phyloP scores from a whole-genome alignment of 2,329 filamentous ascomycete genomes.

The Conoideocrella luteorostrata region DNA sequence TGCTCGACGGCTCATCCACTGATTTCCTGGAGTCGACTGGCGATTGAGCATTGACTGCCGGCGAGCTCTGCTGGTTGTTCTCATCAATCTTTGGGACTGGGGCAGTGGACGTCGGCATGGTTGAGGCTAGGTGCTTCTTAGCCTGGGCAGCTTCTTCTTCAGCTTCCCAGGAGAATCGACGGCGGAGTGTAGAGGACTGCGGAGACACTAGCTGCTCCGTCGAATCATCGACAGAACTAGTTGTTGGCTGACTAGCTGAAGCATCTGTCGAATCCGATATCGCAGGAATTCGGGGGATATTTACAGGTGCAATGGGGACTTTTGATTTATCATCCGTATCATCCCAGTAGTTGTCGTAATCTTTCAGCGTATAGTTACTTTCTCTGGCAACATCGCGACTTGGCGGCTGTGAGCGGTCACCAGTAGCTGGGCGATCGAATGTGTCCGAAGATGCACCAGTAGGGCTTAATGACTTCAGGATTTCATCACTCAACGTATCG shows the following conservation, averaged over 20 bases:
- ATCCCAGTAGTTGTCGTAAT: constrained; percentile 64
- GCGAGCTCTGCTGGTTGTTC: neutral
- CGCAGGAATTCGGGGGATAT: constrained; percentile 1
- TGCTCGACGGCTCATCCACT: neutral
- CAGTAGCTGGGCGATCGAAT: constrained; percentile 11
- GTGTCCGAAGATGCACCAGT: constrained; percentile 20
- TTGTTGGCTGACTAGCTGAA: neutral
- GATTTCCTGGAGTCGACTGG: neutral
- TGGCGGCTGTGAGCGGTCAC: constrained; percentile 14
- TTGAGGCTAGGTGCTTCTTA: neutral
- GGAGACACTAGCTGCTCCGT: constrained; percentile 4
- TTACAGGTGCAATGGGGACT: neutral
- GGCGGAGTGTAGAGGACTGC: constrained; percentile 14
- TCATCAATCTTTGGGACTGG: neutral
- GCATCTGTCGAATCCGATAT: neutral
- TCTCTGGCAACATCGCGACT: constrained; percentile 31
- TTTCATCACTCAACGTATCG: constrained; percentile 66
- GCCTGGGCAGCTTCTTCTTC: constrained; percentile 24
- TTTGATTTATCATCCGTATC: constrained; percentile 22
- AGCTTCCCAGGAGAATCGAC: constrained; percentile 34
- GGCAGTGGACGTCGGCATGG: neutral
- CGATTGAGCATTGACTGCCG: neutral
- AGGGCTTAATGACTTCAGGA: constrained; percentile 62
- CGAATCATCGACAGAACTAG: neutral
- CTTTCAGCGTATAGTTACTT: constrained; percentile 57